Percentiles rank a stretch among this genome's conserved stretches.
Evolutionary conservation across 305 asterid genomes (phyloP).

Genomic region (Andrographis paniculata): DNA sequence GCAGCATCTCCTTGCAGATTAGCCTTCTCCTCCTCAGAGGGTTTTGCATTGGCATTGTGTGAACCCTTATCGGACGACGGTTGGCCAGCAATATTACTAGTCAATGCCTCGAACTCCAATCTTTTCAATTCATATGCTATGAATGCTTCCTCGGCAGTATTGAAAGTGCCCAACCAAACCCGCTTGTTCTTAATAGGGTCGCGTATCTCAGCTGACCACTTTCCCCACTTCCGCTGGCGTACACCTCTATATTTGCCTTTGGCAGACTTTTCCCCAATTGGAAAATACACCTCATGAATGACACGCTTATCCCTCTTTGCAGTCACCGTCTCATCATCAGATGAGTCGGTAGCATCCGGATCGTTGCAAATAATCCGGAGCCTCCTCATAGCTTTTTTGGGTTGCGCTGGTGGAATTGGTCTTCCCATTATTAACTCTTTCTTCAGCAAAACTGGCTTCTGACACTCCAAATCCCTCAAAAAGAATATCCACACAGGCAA

Average conservation of each 20-base stretch:
- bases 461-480: constrained; percentile 28
- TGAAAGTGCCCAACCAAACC: constrained; percentile 49
- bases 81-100: not conserved
- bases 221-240: constrained; percentile 53
- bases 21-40: too few relatives aligned
- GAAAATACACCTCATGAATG: constrained; percentile 38
- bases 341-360: constrained; percentile 59
- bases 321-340: constrained; percentile 27
- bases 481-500: constrained; percentile 22
- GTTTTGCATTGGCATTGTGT: too few relatives aligned
- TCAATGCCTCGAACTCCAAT: constrained; percentile 32
- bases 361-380: constrained; percentile 55
- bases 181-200: constrained; percentile 33
- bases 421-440: constrained; percentile 27
- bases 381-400: constrained; percentile 26
- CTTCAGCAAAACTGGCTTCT: constrained; percentile 20
- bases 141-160: constrained; percentile 48
- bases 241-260: constrained; percentile 36
- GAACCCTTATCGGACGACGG: constrained; percentile 1
- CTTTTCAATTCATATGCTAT: constrained; percentile 41
- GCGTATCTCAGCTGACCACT: constrained; percentile 60
- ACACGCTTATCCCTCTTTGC: constrained; percentile 37
- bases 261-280: constrained; percentile 9
- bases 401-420: constrained; percentile 13
- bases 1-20: too few relatives aligned